phyloP scores from a whole-genome alignment of 2,329 filamentous ascomycete species.

The Ambrosiella xylebori region DNA sequence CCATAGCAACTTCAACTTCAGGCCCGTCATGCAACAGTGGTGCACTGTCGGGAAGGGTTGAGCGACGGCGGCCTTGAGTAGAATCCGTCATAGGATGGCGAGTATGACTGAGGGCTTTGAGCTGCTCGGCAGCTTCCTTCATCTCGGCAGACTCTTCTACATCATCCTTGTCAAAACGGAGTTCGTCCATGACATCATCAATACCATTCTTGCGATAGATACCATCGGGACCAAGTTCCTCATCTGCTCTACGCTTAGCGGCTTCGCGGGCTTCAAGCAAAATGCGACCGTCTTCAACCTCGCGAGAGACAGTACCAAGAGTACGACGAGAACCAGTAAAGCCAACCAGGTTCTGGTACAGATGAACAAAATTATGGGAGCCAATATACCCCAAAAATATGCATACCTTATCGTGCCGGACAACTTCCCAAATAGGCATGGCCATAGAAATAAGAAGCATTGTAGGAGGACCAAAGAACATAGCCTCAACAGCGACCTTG shows the following conservation, averaged over 20 bases:
- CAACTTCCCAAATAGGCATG: slow-evolving; percentile 42
- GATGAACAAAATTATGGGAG: slow-evolving; percentile 48
- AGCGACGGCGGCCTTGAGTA: slow-evolving; percentile 19
- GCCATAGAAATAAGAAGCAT: slow-evolving; percentile 52
- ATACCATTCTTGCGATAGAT: slow-evolving; percentile 2
- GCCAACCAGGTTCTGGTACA: slow-evolving; percentile 42
- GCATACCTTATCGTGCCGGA: slow-evolving; percentile 50
- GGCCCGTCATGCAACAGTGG: slow-evolving; percentile 21
- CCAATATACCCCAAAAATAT: slow-evolving; percentile 48
- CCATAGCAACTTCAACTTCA: slow-evolving; percentile 22
- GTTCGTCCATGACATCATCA: slow-evolving; percentile 10
- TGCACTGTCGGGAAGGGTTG: slow-evolving; percentile 24
- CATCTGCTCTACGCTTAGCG: slow-evolving; percentile 16
- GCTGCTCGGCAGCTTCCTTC: slow-evolving; percentile 49
- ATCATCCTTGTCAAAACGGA: slow-evolving; percentile 16
- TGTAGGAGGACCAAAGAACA: slow-evolving; percentile 50
- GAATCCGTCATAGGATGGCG: slow-evolving; percentile 27
- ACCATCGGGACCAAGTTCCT: slow-evolving; percentile 4
- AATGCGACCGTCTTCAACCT: slow-evolving; percentile 40
- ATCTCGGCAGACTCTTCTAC: slow-evolving; percentile 50
- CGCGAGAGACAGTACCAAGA: slow-evolving; percentile 27
- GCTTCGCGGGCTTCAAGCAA: slow-evolving; percentile 35
- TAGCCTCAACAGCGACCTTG: slow-evolving; percentile 46
- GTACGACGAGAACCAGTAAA: slow-evolving; percentile 11
- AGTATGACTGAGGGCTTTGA: slow-evolving; percentile 48